Evolutionary conservation across 2,329 filamentous ascomycete species (phyloP).

Genomic region (Alternaria angustiovoidea): DNA sequence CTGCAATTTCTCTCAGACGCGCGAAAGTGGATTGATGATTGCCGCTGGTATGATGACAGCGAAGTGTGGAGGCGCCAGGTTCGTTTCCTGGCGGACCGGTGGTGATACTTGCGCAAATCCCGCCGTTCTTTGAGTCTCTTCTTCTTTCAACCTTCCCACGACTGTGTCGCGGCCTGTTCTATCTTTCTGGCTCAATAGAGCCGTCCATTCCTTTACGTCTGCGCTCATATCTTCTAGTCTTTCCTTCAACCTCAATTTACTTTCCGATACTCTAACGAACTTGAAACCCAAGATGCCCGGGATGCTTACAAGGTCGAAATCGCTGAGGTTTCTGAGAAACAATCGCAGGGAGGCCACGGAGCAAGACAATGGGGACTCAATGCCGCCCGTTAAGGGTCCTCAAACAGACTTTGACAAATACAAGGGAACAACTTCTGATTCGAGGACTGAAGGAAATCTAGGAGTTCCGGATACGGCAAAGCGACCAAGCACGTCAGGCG

Average conservation of each 20-base stretch:
- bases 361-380: constrained; percentile 35
- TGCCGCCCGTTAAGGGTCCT: constrained; percentile 34
- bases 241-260: constrained; percentile 32
- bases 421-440: constrained; percentile 39
- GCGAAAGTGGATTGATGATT: constrained; percentile 38
- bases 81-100: constrained; percentile 34
- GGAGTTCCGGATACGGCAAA: constrained; percentile 42
- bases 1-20: constrained; percentile 49
- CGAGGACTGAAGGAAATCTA: constrained; percentile 34
- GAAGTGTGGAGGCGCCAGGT: constrained; percentile 34
- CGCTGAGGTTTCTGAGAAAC: constrained; percentile 47
- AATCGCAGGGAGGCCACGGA: constrained; percentile 40
- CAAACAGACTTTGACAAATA: constrained; percentile 43
- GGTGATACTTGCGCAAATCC: constrained; percentile 31
- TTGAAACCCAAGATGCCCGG: constrained; percentile 50
- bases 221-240: constrained; percentile 25
- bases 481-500: constrained; percentile 48
- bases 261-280: constrained; percentile 43
- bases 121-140: constrained; percentile 29
- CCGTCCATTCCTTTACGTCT: constrained; percentile 51
- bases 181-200: constrained; percentile 46
- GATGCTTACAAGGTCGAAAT: constrained; percentile 50
- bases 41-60: constrained; percentile 36
- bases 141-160: constrained; percentile 27
- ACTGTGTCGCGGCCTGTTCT: constrained; percentile 28